A percentile compares a stretch with the other conserved stretches of the same genome.
These are phyloP conservation scores for Plasmodium gallinaceum DNA, from an alignment of 169 alveolate genomes.

Conservation along the genomic window DNA sequence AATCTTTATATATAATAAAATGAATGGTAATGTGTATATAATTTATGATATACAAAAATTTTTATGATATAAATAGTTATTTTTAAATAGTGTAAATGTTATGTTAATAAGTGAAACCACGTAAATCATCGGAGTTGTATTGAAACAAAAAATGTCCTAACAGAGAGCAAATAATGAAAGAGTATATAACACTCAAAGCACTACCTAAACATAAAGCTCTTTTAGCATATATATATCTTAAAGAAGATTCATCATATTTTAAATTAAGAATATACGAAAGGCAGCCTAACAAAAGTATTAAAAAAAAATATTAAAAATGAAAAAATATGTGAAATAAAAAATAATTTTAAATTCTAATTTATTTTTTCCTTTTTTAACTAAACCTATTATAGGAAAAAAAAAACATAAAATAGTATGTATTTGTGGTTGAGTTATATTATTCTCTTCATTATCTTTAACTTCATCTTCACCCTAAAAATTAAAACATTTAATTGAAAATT, in stretches of 20 bases:
- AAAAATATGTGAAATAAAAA: neutral
- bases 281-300: constrained; percentile 45
- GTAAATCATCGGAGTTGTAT: constrained; percentile 26
- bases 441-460: constrained; percentile 10
- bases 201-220: constrained; percentile 73
- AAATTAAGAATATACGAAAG: constrained; percentile 56
- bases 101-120: constrained; percentile 55
- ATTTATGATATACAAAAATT: too few relatives aligned
- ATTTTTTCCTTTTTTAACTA: neutral
- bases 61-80: too few relatives aligned
- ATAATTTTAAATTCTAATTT: too few relatives aligned
- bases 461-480: constrained; percentile 20
- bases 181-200: constrained; percentile 63
- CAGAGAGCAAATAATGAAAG: constrained; percentile 55
- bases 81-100: neutral
- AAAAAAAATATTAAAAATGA: neutral
- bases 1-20: too few relatives aligned
- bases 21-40: too few relatives aligned
- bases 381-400: constrained; percentile 70
- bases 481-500: neutral
- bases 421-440: constrained; percentile 17
- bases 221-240: constrained; percentile 45
- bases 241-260: constrained; percentile 64
- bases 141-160: constrained; percentile 52
- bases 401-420: constrained; percentile 42